Evolutionary conservation across 495 filamentous ascomycete genomes (phyloP).

Genomic region (Aspergillus ellipticus): DNA sequence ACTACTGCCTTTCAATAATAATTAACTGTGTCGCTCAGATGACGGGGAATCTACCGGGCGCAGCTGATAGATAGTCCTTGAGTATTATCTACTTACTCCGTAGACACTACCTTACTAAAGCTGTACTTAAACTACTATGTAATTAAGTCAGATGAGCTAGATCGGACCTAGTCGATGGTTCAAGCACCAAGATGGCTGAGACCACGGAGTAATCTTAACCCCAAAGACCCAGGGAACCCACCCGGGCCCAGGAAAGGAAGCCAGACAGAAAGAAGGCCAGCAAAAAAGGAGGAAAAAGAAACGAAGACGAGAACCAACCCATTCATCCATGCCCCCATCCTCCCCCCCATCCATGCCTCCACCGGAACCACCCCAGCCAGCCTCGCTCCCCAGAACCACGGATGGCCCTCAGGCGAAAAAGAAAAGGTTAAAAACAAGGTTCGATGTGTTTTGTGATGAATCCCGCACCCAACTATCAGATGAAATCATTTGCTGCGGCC

Average conservation of each 20-base stretch:
- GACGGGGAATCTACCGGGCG: no score
- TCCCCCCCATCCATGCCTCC: no score
- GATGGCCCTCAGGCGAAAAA: conserved; percentile 12
- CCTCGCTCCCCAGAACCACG: conserved; percentile 13
- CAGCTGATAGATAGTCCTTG: no score
- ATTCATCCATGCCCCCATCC: no score
- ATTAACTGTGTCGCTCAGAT: no score
- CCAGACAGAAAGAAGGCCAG: neutral
- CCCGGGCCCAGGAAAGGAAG: neutral
- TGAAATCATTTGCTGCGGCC: conserved; percentile 12
- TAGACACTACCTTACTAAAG: no score
- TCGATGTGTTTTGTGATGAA: conserved; percentile 15
- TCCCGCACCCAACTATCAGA: conserved; percentile 8
- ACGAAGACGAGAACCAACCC: no score
- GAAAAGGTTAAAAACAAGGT: conserved; percentile 23
- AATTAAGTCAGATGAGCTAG: neutral
- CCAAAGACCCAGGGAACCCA: neutral
- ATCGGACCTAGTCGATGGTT: neutral
- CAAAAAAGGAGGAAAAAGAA: no score
- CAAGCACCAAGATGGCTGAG: neutral
- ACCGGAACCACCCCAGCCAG: neutral
- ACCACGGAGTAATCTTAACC: neutral
- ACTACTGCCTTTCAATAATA: no score
- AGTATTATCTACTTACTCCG: no score
- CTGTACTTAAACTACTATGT: no score